These are phyloP conservation scores for Mycena albidolilacea DNA, from an alignment of 768 basidiomycete species.

Conservation along the genomic window DNA sequence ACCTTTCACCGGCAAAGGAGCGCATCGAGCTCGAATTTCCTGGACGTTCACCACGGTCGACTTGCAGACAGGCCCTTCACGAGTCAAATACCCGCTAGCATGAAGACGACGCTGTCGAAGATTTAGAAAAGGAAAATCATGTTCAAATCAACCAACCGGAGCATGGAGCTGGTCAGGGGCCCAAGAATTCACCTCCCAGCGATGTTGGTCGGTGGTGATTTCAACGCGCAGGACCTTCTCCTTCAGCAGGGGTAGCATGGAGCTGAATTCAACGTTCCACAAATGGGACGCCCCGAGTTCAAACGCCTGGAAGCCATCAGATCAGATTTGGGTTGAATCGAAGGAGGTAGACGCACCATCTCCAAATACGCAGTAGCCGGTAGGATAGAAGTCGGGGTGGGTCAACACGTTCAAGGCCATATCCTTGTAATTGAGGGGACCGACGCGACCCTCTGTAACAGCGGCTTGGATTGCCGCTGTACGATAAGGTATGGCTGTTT, in stretches of 20 bases:
- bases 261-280: background rate
- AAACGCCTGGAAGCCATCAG: no score
- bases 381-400: background rate
- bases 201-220: background rate
- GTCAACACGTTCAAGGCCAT: constrained; percentile 3
- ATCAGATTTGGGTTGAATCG: no score
- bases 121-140: background rate
- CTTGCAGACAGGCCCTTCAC: no score
- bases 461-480: background rate
- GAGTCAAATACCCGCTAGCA: background rate
- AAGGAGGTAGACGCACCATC: background rate
- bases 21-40: background rate
- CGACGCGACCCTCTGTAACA: background rate
- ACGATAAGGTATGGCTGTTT: background rate
- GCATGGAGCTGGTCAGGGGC: background rate
- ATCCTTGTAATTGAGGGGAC: constrained; percentile 1
- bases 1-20: background rate
- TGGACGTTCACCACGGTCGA: background rate
- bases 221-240: background rate
- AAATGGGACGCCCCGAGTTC: background rate
- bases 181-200: background rate
- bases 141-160: background rate
- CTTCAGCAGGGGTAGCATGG: background rate
- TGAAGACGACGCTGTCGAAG: background rate
- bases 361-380: background rate